Conservation (phyloP, 768 basidiomycete species). For the Termitomyces sp. region DNA sequence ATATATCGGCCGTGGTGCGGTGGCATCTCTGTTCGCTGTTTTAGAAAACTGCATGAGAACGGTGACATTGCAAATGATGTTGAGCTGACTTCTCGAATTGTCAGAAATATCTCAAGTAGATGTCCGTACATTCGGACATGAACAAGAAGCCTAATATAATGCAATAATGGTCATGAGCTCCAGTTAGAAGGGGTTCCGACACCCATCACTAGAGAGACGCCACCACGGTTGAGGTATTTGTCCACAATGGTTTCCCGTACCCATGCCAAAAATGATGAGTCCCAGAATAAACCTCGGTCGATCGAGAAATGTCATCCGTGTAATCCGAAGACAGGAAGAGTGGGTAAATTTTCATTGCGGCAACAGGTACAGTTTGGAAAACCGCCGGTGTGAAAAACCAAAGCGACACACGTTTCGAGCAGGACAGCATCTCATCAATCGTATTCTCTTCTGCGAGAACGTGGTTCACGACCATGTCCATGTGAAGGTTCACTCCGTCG, state of each 20-base stretch:
- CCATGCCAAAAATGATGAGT: neutral
- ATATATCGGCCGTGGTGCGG: too few relatives aligned
- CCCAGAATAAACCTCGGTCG: too few relatives aligned
- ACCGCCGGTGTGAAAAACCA: neutral
- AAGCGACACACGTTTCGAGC: neutral
- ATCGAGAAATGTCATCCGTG: neutral
- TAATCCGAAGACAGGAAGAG: neutral
- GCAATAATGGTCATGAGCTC: neutral
- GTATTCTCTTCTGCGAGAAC: slow-evolving; percentile 9
- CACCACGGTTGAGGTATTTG: neutral
- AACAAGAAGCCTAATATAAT: neutral
- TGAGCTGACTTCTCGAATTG: neutral
- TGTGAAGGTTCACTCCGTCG: neutral
- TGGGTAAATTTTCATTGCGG: too few relatives aligned
- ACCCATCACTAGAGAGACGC: neutral
- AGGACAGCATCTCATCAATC: slow-evolving; percentile 9
- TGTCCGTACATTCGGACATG: neutral
- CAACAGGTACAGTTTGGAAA: neutral
- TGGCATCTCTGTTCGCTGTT: neutral
- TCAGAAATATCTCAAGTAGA: neutral
- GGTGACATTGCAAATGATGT: neutral
- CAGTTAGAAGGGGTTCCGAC: neutral
- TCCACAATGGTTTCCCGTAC: neutral
- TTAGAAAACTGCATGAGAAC: neutral
- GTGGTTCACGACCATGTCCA: slow-evolving; percentile 10